Conservation (phyloP, 2,329 filamentous ascomycete genomes). For the Cladobotryum mycophilum region DNA sequence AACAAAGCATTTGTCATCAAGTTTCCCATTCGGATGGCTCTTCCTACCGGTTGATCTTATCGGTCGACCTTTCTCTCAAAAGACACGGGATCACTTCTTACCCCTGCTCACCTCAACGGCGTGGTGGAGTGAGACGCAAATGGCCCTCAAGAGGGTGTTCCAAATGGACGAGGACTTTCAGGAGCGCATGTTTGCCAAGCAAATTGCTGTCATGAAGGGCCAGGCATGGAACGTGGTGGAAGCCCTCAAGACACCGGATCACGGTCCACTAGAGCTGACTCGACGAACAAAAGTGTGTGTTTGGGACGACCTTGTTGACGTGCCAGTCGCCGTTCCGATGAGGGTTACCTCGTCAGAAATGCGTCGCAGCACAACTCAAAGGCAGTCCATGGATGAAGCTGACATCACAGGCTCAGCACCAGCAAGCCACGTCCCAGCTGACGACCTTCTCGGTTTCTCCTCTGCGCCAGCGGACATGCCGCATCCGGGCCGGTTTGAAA, state of each 20-base stretch:
- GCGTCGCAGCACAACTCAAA: slow-evolving; percentile 54
- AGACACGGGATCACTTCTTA: slow-evolving; percentile 90
- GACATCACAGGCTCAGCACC: slow-evolving; percentile 60
- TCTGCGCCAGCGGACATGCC: slow-evolving; percentile 60
- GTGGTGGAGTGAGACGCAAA: slow-evolving; percentile 95
- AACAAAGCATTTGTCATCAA: slow-evolving; percentile 32
- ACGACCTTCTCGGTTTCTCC: slow-evolving; percentile 65
- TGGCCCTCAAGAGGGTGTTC: slow-evolving; percentile 80
- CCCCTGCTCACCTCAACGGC: slow-evolving; percentile 87
- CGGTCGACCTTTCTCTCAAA: slow-evolving; percentile 90
- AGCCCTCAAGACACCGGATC: slow-evolving; percentile 85
- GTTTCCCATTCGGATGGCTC: slow-evolving; percentile 97
- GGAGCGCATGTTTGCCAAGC: slow-evolving; percentile 97
- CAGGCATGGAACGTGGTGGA: slow-evolving; percentile 99
- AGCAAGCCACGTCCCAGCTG: slow-evolving; percentile 27
- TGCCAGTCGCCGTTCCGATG: slow-evolving; percentile 89
- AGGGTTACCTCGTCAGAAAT: slow-evolving; percentile 79
- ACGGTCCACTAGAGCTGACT: slow-evolving; percentile 89
- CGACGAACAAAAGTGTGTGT: slow-evolving; percentile 87
- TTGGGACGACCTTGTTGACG: slow-evolving; percentile 96
- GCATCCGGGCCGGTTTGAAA: slow-evolving; percentile 69
- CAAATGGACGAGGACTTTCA: slow-evolving; percentile 92
- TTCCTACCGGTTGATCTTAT: slow-evolving; percentile 96
- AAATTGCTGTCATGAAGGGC: slow-evolving; percentile 98
- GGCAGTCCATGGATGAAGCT: slow-evolving; percentile 65